Base-by-base conservation (phyloP, 257 asterid species). In the Solanum sparsipilum region DNA sequence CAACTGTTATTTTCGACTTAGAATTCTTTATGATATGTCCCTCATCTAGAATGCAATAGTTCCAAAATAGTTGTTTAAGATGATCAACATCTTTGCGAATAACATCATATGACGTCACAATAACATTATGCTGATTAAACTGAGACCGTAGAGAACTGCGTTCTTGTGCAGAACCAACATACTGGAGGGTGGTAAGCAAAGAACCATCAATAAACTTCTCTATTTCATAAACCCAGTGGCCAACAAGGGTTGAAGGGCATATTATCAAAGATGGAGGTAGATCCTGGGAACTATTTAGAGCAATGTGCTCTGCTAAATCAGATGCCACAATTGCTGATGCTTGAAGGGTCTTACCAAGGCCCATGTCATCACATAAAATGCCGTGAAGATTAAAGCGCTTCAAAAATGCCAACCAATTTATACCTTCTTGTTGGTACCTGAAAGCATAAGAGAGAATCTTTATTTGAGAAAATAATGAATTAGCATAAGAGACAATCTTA, bases 381-480 rank as follows among this genome's bases (percentile, higher is more conserved):
- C 99, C 99, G 60, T 97, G 99, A 91, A 97, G 99, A 88, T 93
- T 96, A 91, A 97, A 97, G 84, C 99, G 94, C 90, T 93, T 97
- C 88, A 97, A 91, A 93, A 97, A 97, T 81, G 98, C 96, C 83
- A 97, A 92, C 99, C 99, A 97, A 92, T 97, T 97, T 90, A 97
- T 94, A 87, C 99, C 99, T 96, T 97, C 99, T 90, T 97, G 99
- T 89, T 97, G 99, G 92, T 97, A 97, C 98, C 99, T 97, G 91
- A 87, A 91, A 91, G 84, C 89, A 87, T 34, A 73, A 86, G 73
- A 73, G 58, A 60, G 10, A 72, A 71, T 6, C n/a, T 68, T 71
- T 56, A 6, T 56, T 52, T 56, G 10, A 56, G 65, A 56, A 56
- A 56, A 56, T 2, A 56, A 56, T 20, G 23, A 56, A 18, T 52